Evolutionary conservation across 2,329 filamentous ascomycete genomes (phyloP).

Genomic region (Xylaria sp.): DNA sequence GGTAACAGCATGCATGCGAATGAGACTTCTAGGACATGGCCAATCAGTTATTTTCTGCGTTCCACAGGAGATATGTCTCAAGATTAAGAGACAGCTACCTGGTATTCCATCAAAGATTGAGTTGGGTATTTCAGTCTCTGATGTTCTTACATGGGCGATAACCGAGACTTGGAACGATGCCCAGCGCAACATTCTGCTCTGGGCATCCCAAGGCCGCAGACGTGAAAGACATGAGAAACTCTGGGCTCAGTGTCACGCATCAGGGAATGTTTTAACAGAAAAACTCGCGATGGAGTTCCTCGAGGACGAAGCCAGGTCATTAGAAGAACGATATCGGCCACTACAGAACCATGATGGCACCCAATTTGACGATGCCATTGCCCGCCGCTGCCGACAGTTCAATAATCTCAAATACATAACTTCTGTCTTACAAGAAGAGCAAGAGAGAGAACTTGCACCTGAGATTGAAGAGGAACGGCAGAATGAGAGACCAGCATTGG

Average conservation of each 20-base stretch:
- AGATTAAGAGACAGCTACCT: conserved; percentile 48
- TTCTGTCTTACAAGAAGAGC: conserved; percentile 62
- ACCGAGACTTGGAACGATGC: conserved; percentile 59
- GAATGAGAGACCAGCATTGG: conserved; percentile 7
- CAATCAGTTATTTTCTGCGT: conserved; percentile 69
- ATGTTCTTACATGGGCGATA: conserved; percentile 44
- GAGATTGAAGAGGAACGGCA: conserved; percentile 65
- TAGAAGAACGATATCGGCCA: conserved; percentile 60
- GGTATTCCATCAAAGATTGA: background rate
- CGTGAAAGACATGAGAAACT: conserved; percentile 50
- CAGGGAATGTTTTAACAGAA: conserved; percentile 26
- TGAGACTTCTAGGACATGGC: conserved; percentile 69
- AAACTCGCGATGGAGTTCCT: conserved; percentile 51
- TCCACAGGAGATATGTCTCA: conserved; percentile 61
- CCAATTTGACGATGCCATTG: conserved; percentile 34
- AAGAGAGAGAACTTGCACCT: conserved; percentile 70
- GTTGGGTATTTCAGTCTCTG: background rate
- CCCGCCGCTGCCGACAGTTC: conserved; percentile 46
- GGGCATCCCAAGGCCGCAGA: conserved; percentile 64
- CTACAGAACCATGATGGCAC: background rate
- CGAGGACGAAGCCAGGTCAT: conserved; percentile 58
- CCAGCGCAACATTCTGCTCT: conserved; percentile 58
- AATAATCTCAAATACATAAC: conserved; percentile 39
- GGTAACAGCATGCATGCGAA: conserved; percentile 69
- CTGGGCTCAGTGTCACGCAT: conserved; percentile 38